Evolutionary conservation across 2,329 filamentous ascomycete species (phyloP), one percentile per base, ranked within the genome.

Genomic region (Exophiala oligosperma): DNA sequence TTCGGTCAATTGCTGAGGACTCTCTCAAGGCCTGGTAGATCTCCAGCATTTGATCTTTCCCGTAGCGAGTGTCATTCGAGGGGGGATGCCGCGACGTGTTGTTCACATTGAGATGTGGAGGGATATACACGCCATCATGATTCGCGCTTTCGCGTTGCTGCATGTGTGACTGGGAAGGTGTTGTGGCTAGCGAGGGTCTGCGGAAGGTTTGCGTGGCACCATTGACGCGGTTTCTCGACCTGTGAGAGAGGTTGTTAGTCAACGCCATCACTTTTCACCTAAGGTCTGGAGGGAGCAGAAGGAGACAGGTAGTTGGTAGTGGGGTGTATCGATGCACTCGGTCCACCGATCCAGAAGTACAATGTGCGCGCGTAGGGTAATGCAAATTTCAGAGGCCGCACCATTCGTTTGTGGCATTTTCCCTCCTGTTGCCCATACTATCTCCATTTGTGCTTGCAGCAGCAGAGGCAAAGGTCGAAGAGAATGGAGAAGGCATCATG

Each of bases 381-480:
- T 14, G 37, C 14, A 9, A 35, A 43, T 37, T 49, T 44, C 47
- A 64, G 51, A 53, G 54, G 57, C 82, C 87, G 75, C 82, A 91
- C 89, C 88, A 91, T 75, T 91, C 89, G 77, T 84, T 86, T 73
- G 83, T 83, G 65, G 84, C 69, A 73, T 79, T 76, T 82, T 84
- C 73, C 74, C 77, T 72, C 80, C 84, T 76, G 75, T 76, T 77
- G 81, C 81, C 68, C 78, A 73, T 74, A 73, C 21, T 57, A 46
- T 85, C 72, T 80, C 74, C 77, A 69, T 82, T 86, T 74, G 90
- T 88, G 74, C 89, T 89, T 73, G 89, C 89, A 67, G 89, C 89
- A 69, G 89, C 89, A 72, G 89, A 91, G 73, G 89, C 89, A 77
- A 92, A 92, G 81, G 88, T 92, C 68, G 89, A 91, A 69, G 88